These are phyloP conservation scores for Pleurotus ostreatus DNA, from an alignment of 768 basidiomycete genomes.

Conservation along the genomic window DNA sequence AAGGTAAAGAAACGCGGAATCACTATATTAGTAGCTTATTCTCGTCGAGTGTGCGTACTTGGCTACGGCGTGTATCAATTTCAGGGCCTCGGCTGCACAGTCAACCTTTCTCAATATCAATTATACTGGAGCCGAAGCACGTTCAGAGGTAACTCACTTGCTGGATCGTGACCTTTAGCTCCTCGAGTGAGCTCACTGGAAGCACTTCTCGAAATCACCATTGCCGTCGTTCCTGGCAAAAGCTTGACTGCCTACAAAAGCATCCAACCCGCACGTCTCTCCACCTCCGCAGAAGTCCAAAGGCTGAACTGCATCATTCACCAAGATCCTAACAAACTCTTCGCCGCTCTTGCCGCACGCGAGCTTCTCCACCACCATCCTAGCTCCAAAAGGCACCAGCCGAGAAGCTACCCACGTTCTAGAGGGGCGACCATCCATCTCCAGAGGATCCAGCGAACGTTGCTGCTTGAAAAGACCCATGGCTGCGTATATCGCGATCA, in stretches of 20 bases:
- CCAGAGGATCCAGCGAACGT: conserved; percentile 25
- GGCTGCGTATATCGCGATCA: conserved; percentile 71
- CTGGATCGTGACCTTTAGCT: too few species aligned
- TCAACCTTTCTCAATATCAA: too few species aligned
- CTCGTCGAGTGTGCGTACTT: too few species aligned
- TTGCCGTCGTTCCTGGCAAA: conserved; percentile 67
- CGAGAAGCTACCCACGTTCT: conserved; percentile 51
- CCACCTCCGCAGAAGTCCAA: conserved; percentile 52
- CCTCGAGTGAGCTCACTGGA: conserved; percentile 18
- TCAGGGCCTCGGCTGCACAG: too few species aligned
- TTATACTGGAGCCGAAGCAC: too few species aligned
- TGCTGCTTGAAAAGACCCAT: conserved; percentile 49
- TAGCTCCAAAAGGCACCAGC: conserved; percentile 71
- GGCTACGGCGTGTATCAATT: too few species aligned
- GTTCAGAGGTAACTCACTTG: too few species aligned
- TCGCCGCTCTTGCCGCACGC: conserved; percentile 31
- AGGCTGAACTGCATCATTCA: conserved; percentile 70
- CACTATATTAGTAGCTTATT: too few species aligned
- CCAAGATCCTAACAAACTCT: conserved; percentile 67
- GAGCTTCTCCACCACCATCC: conserved; percentile 74
- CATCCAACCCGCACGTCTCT: conserved; percentile 60
- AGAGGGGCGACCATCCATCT: conserved; percentile 21
- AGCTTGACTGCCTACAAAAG: conserved; percentile 66
- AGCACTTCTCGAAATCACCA: conserved; percentile 71
- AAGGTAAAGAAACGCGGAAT: too few species aligned